A percentile compares a stretch with the other conserved stretches of the same genome.
Conservation (phyloP, 352 stramenopile genomes). For the Phytopythium cucurbitacearum region DNA sequence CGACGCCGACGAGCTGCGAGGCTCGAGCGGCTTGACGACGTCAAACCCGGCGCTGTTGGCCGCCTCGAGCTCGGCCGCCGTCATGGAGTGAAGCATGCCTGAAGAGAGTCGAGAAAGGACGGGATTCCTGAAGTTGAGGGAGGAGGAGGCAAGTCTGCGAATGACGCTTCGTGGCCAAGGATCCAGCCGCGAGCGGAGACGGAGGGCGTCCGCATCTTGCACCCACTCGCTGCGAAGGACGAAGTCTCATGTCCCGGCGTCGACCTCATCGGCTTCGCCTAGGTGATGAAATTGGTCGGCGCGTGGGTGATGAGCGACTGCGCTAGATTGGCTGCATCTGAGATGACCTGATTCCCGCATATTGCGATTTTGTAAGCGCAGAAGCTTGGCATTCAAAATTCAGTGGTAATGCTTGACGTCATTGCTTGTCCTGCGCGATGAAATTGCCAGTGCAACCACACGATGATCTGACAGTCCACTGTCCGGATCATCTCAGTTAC, state of each 20-base stretch:
- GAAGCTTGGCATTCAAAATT: too few species aligned
- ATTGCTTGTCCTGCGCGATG: too few species aligned
- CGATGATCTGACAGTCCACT: too few species aligned
- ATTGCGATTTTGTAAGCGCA: not conserved
- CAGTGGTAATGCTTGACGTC: too few species aligned
- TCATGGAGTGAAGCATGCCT: not conserved
- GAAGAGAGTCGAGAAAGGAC: too few species aligned
- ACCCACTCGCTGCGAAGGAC: not conserved
- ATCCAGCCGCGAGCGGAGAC: too few species aligned
- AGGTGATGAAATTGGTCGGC: constrained; percentile 4
- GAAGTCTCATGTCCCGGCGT: not conserved
- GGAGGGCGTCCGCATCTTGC: too few species aligned
- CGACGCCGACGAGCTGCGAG: constrained; percentile 10
- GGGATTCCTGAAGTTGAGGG: too few species aligned
- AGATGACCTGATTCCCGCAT: not conserved
- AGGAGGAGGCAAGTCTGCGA: too few species aligned
- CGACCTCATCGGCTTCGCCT: constrained; percentile 1
- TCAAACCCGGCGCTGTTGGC: not conserved
- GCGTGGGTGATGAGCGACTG: not conserved
- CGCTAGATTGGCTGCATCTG: not conserved
- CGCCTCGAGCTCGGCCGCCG: not conserved
- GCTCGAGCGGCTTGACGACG: constrained; percentile 9
- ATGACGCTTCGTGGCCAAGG: too few species aligned
- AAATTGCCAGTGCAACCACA: too few species aligned
- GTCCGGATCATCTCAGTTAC: too few species aligned